A percentile compares a stretch with the other conserved stretches of the same genome.
phyloP scores from a whole-genome alignment of 129 eudicot genomes.

The Helianthus annuus region DNA sequence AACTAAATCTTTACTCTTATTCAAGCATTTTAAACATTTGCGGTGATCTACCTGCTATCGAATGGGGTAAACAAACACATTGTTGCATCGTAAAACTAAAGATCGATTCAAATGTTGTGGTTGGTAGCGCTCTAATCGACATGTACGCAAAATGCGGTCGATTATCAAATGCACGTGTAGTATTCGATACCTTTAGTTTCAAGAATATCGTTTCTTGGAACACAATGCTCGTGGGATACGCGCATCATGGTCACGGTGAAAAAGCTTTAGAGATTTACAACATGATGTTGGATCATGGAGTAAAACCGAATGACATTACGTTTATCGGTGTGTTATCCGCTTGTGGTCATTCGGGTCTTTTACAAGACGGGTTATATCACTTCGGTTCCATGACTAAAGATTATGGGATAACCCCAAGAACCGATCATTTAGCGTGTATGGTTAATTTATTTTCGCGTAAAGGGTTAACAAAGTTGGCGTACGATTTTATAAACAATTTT shows the following conservation, averaged over 20 bases:
- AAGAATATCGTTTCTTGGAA: slow-evolving; percentile 78
- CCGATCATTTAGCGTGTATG: slow-evolving; percentile 75
- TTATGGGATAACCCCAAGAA: slow-evolving; percentile 48
- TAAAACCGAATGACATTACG: slow-evolving; percentile 63
- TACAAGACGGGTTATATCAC: slow-evolving; percentile 56
- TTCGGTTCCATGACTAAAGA: slow-evolving; percentile 49
- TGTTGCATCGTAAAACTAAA: slow-evolving; percentile 50
- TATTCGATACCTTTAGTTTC: slow-evolving; percentile 52
- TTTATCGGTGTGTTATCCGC: slow-evolving; percentile 72
- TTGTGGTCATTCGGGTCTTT: slow-evolving; percentile 69
- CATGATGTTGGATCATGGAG: slow-evolving; percentile 38
- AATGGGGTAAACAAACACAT: slow-evolving; percentile 85
- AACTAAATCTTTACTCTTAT: slow-evolving; percentile 58
- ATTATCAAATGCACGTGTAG: slow-evolving; percentile 46
- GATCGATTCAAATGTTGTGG: slow-evolving; percentile 53
- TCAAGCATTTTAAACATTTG: slow-evolving; percentile 71
- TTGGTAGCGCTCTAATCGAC: slow-evolving; percentile 69
- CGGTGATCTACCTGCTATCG: slow-evolving; percentile 64
- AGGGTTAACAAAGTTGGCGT: slow-evolving; percentile 58
- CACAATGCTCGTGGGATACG: slow-evolving; percentile 71
- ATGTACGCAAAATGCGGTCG: slow-evolving; percentile 85
- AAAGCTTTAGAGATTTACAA: slow-evolving; percentile 56
- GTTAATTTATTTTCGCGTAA: slow-evolving; percentile 66
- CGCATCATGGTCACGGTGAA: slow-evolving; percentile 67
- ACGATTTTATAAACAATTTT: slow-evolving; percentile 45